phyloP scores from a whole-genome alignment of 768 basidiomycete species.

The Collybia mongolica region DNA sequence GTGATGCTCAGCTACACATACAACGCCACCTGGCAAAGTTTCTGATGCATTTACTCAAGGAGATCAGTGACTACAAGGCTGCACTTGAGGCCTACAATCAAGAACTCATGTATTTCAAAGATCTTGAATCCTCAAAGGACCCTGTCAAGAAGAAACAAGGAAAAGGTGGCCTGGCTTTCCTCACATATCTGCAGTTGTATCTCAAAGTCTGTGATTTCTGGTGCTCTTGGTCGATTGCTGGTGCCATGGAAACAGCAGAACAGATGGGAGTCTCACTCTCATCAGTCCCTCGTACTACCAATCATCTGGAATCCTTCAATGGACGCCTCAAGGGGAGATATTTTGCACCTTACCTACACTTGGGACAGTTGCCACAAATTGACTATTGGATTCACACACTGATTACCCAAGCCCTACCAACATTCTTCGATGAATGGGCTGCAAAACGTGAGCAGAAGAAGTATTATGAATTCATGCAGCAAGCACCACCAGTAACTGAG shows the following conservation, averaged over 20 bases:
- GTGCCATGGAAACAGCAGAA: constrained; percentile 21
- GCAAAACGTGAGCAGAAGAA: background rate
- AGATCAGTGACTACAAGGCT: background rate
- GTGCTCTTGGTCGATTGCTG: constrained; percentile 27
- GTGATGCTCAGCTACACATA: constrained; percentile 14
- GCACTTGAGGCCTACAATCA: background rate
- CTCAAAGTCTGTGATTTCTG: constrained; percentile 16
- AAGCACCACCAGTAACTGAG: no score
- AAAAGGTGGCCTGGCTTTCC: constrained; percentile 17
- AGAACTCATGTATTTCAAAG: no score
- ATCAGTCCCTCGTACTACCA: constrained; percentile 27
- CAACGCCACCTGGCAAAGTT: no score
- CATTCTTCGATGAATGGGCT: constrained; percentile 15
- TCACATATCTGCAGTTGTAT: constrained; percentile 17
- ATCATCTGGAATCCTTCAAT: constrained; percentile 34
- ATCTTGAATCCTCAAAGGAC: no score
- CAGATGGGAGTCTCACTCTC: constrained; percentile 18
- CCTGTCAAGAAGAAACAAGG: constrained; percentile 8
- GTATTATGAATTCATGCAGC: background rate
- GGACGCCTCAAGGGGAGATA: constrained; percentile 26
- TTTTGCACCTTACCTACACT: constrained; percentile 19
- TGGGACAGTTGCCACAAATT: constrained; percentile 16
- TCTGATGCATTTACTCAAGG: background rate
- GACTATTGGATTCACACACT: constrained; percentile 19
- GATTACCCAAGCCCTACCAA: constrained; percentile 16